Evolutionary conservation across 805 yeast genomes (phyloP).

Genomic region (Candida tibetensis): DNA sequence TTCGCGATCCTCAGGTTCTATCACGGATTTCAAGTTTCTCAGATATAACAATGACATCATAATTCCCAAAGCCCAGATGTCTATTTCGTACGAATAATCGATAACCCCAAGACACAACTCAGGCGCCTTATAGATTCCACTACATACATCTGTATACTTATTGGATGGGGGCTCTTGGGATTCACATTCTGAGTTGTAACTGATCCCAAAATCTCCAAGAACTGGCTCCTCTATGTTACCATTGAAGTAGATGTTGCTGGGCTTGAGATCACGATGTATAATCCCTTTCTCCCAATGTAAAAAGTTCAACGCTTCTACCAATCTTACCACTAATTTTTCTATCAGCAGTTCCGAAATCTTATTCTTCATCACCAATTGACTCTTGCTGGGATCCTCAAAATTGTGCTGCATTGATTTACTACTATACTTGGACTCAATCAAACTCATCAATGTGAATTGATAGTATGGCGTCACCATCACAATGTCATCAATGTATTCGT

Average conservation of each 20-base stretch:
- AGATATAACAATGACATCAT: conserved; percentile 53
- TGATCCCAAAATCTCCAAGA: conserved; percentile 66
- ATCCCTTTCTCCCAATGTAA: conserved; percentile 30
- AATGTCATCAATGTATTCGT: conserved; percentile 28
- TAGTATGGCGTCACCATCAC: conserved; percentile 33
- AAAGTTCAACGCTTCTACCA: conserved; percentile 24
- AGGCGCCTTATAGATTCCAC: conserved; percentile 70
- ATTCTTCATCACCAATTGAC: conserved; percentile 1
- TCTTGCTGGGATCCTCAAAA: conserved; percentile 14
- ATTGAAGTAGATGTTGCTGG: conserved; percentile 31
- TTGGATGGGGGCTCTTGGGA: conserved; percentile 39
- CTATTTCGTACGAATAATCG: conserved; percentile 54
- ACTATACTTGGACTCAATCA: conserved; percentile 18
- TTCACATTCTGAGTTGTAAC: conserved; percentile 22
- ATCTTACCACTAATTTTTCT: conserved; percentile 8
- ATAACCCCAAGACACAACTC: conserved; percentile 64
- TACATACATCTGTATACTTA: conserved; percentile 57
- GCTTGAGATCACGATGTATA: conserved; percentile 44
- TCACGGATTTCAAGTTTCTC: conserved; percentile 24
- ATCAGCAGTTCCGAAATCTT: conserved; percentile 4
- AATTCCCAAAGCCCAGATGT: conserved; percentile 73
- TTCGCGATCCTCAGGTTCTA: conserved; percentile 31
- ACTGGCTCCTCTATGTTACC: conserved; percentile 26
- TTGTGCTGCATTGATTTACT: conserved; percentile 23
- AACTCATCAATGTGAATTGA: conserved; percentile 22